Conservation (phyloP, 2,329 filamentous ascomycete genomes). For the Orbilia brochopaga region DNA sequence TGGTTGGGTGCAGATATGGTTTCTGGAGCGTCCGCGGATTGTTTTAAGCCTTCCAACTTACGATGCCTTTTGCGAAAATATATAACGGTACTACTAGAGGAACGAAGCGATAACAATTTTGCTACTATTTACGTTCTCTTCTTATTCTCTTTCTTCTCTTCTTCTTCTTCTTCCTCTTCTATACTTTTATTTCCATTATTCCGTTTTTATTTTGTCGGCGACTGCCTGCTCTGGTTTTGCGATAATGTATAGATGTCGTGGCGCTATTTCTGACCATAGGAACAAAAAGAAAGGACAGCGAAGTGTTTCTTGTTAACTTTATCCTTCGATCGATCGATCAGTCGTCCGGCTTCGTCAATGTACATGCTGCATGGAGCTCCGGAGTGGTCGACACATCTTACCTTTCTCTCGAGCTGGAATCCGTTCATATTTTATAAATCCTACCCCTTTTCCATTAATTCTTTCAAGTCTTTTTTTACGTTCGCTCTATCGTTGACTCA, state of each 20-base stretch:
- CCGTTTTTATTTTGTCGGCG: conserved; percentile 21
- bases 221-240: neutral
- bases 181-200: conserved; percentile 56
- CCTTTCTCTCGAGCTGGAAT: conserved; percentile 3
- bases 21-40: no score
- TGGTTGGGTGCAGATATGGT: neutral
- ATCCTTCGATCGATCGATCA: no score
- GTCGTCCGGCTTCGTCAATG: neutral
- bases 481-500: conserved; percentile 11
- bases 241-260: conserved; percentile 39
- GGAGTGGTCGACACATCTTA: neutral
- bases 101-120: conserved; percentile 38
- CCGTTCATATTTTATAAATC: no score
- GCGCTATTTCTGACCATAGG: conserved; percentile 55
- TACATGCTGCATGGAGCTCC: conserved; percentile 62
- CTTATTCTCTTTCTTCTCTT: conserved; percentile 26
- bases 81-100: conserved; percentile 33
- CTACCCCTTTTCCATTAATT: neutral
- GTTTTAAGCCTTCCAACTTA: conserved; percentile 46
- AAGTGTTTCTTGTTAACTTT: conserved; percentile 66
- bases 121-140: conserved; percentile 58
- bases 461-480: conserved; percentile 3
- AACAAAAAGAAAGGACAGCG: conserved; percentile 56
- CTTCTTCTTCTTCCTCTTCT: neutral
- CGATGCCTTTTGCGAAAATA: conserved; percentile 47